A percentile compares a stretch with the other conserved stretches of the same genome.
These are phyloP conservation scores for Hypoxylon rickii DNA, from an alignment of 495 filamentous ascomycete genomes.

Conservation along the genomic window DNA sequence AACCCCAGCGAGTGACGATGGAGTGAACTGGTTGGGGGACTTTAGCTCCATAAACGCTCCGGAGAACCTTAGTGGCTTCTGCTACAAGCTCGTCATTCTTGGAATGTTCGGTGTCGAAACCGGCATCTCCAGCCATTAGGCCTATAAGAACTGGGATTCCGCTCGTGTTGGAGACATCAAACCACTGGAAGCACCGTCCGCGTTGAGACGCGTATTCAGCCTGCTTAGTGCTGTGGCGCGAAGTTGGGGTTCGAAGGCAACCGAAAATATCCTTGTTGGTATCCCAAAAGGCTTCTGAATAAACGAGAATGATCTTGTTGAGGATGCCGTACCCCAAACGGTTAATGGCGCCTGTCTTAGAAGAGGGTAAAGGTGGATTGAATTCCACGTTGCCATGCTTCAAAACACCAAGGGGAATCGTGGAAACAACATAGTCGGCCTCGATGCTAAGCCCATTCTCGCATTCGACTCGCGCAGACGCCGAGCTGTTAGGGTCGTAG, in stretches of 20 bases:
- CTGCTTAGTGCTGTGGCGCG: conserved; percentile 57
- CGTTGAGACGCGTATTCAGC: conserved; percentile 57
- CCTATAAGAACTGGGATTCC: conserved; percentile 86
- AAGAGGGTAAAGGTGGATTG: conserved; percentile 79
- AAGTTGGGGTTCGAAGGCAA: conserved; percentile 70
- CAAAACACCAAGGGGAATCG: conserved; percentile 86
- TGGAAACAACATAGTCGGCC: conserved; percentile 86
- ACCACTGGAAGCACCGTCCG: conserved; percentile 95
- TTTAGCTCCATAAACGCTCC: conserved; percentile 57
- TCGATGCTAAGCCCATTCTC: conserved; percentile 75
- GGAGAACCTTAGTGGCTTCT: conserved; percentile 79
- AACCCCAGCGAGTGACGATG: conserved; percentile 92
- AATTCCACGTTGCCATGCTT: conserved; percentile 78
- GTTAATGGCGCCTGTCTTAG: conserved; percentile 79
- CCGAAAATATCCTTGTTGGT: conserved; percentile 92
- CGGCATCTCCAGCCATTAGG: conserved; percentile 96
- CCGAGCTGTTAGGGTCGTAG: conserved; percentile 36
- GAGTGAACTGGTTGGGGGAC: conserved; percentile 79
- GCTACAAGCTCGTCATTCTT: conserved; percentile 72
- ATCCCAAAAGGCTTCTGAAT: conserved; percentile 91
- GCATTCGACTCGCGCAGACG: conserved; percentile 67
- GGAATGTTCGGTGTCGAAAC: conserved; percentile 77
- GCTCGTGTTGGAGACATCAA: conserved; percentile 88
- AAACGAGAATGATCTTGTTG: conserved; percentile 95
- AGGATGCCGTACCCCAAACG: conserved; percentile 92